phyloP scores from a whole-genome alignment of 164 flowering plant genomes.

The Amborella trichopoda region DNA sequence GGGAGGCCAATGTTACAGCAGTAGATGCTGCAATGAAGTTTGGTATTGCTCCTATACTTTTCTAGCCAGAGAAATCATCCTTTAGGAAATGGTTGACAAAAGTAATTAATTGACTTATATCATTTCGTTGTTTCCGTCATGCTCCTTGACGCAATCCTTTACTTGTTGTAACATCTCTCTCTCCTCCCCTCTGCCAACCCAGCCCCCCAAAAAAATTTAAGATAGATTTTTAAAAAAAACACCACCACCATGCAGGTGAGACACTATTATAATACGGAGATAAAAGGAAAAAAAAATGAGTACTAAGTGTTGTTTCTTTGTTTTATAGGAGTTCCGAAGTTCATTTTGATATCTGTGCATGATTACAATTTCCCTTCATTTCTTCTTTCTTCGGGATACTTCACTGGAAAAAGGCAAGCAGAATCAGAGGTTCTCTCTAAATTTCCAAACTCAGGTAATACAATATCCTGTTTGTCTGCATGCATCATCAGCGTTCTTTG shows the following conservation, averaged over 20 bases:
- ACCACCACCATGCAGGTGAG: too few relatives aligned
- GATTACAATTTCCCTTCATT: slow-evolving; percentile 87
- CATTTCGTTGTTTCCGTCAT: too few relatives aligned
- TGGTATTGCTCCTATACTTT: slow-evolving; percentile 29
- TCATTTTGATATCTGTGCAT: slow-evolving; percentile 88
- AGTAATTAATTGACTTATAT: too few relatives aligned
- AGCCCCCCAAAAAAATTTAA: too few relatives aligned
- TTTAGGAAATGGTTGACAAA: too few relatives aligned
- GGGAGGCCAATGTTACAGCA: slow-evolving; percentile 84
- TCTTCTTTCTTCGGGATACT: slow-evolving; percentile 72
- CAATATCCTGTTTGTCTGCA: neutral
- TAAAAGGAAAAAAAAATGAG: too few relatives aligned
- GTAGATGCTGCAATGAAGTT: slow-evolving; percentile 83
- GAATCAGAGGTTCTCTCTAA: slow-evolving; percentile 89
- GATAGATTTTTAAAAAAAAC: too few relatives aligned
- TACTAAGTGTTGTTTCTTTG: too few relatives aligned
- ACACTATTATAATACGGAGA: too few relatives aligned
- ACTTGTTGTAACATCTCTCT: neutral
- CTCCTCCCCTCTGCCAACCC: neutral
- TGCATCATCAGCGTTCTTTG: neutral
- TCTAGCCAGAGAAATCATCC: too few relatives aligned
- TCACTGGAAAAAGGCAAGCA: slow-evolving; percentile 91
- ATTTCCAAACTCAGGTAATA: slow-evolving; percentile 78
- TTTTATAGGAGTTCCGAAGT: slow-evolving; percentile 86
- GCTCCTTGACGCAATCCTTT: neutral